Percentiles rank a stretch among this genome's conserved stretches.
Conservation (phyloP, 2,329 filamentous ascomycete genomes). For the Ustilaginoidea virens region DNA sequence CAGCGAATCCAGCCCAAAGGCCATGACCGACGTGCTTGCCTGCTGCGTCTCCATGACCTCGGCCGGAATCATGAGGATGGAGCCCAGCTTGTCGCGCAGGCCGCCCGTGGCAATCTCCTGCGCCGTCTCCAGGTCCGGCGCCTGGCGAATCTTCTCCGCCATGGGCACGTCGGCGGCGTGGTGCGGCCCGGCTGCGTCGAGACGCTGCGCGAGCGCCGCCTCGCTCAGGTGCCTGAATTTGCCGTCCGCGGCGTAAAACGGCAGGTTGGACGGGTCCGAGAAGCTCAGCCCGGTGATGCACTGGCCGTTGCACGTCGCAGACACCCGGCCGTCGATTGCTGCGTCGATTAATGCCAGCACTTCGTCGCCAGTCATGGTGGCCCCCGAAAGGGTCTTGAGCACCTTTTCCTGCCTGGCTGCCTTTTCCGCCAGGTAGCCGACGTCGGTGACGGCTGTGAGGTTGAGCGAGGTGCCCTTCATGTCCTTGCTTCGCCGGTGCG, state of each 20-base stretch:
- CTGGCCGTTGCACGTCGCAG: conserved; percentile 28
- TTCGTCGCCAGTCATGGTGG: conserved; percentile 36
- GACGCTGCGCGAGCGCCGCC: conserved; percentile 14
- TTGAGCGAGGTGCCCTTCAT: conserved; percentile 32
- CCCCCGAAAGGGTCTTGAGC: conserved; percentile 29
- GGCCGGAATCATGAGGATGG: conserved; percentile 15
- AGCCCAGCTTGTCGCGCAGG: conserved; percentile 17
- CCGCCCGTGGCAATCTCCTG: conserved; percentile 10
- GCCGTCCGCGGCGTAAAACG: conserved; percentile 38
- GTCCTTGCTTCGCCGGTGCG: conserved; percentile 22
- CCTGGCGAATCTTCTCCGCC: conserved; percentile 7
- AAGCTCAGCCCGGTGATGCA: conserved; percentile 39
- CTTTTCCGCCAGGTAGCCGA: conserved; percentile 34
- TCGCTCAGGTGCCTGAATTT: conserved; percentile 36
- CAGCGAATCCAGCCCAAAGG: conserved; percentile 27
- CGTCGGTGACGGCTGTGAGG: conserved; percentile 33
- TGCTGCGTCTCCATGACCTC: conserved; percentile 11
- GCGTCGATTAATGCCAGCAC: conserved; percentile 36
- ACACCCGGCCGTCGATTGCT: conserved; percentile 31
- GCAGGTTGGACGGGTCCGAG: conserved; percentile 23
- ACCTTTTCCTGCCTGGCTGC: conserved; percentile 26
- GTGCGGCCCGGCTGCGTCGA: conserved; percentile 3
- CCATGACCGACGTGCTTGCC: conserved; percentile 10
- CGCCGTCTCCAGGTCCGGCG: conserved; percentile 8
- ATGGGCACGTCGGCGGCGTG: conserved; percentile 3